Conservation (phyloP, 306 rosid species). For the Trifolium repens region DNA sequence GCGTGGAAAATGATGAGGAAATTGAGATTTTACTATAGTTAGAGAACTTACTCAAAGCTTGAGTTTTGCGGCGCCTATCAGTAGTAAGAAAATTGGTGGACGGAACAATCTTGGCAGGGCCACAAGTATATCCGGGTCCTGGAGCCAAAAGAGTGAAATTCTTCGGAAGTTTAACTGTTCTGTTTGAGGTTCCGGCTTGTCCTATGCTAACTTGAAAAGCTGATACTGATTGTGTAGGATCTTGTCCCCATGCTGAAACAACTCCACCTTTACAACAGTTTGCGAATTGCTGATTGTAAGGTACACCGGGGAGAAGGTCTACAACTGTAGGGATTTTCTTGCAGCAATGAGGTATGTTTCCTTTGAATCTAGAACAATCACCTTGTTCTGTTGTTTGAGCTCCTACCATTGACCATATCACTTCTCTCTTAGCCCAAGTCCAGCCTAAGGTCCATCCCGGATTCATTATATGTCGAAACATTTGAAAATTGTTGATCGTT, state of each 20-base stretch:
- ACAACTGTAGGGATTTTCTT: constrained; percentile 81
- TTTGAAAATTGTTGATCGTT: constrained; percentile 82
- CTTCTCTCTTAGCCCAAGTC: constrained; percentile 94
- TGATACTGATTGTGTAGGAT: constrained; percentile 76
- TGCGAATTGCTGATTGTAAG: constrained; percentile 88
- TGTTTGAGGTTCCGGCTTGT: constrained; percentile 78
- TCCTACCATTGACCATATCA: constrained; percentile 81
- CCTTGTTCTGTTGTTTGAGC: constrained; percentile 96
- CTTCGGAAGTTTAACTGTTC: constrained; percentile 83
- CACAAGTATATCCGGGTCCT: constrained; percentile 92
- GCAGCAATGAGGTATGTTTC: constrained; percentile 85
- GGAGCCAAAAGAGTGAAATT: constrained; percentile 91
- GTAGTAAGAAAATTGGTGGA: constrained; percentile 71
- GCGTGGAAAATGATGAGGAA: constrained; percentile 6
- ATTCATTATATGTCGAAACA: constrained; percentile 85
- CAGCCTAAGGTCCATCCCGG: constrained; percentile 95
- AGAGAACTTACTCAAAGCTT: constrained; percentile 75
- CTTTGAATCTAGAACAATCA: constrained; percentile 90
- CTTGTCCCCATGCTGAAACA: constrained; percentile 91
- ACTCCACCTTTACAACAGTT: constrained; percentile 98
- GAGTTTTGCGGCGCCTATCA: constrained; percentile 86
- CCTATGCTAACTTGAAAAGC: constrained; percentile 90
- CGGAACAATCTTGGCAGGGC: constrained; percentile 88
- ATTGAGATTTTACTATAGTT: not conserved
- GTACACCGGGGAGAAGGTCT: constrained; percentile 91